phyloP scores from a whole-genome alignment of 805 yeast species.

The Tetrapisispora taiwanensis region DNA sequence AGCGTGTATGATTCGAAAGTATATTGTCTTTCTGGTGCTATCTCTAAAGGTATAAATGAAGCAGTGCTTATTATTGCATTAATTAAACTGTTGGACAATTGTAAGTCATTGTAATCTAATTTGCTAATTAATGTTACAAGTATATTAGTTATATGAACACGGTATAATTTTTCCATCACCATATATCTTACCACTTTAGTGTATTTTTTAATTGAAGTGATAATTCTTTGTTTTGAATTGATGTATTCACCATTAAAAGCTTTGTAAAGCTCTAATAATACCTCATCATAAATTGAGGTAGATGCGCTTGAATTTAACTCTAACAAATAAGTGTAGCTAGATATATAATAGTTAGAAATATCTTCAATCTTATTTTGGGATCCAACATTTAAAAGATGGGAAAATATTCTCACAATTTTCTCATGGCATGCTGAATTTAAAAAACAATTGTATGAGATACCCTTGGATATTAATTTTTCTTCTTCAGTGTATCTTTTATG shows the following conservation, averaged over 20 bases:
- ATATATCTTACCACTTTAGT: slow-evolving; percentile 58
- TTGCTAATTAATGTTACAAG: slow-evolving; percentile 65
- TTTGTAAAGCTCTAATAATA: slow-evolving; percentile 66
- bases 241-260: slow-evolving; percentile 54
- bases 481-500: slow-evolving; percentile 51
- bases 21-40: slow-evolving; percentile 38
- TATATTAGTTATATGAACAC: slow-evolving; percentile 73
- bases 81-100: slow-evolving; percentile 58
- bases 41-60: slow-evolving; percentile 61
- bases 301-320: slow-evolving; percentile 43
- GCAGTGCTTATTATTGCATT: slow-evolving; percentile 62
- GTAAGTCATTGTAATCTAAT: slow-evolving; percentile 79
- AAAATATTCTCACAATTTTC: slow-evolving; percentile 35
- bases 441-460: slow-evolving; percentile 7
- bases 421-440: slow-evolving; percentile 30
- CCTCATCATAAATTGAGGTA: slow-evolving; percentile 38
- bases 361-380: slow-evolving; percentile 63
- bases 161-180: slow-evolving; percentile 48
- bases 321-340: slow-evolving; percentile 53
- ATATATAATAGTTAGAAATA: slow-evolving; percentile 47
- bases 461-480: slow-evolving; percentile 22
- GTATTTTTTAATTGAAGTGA: slow-evolving; percentile 59
- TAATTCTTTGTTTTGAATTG: slow-evolving; percentile 69
- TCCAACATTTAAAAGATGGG: slow-evolving; percentile 48
- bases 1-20: slow-evolving; percentile 33